phyloP scores from a whole-genome alignment of 768 basidiomycete genomes.

The Naganishia vaughanmartiniae region DNA sequence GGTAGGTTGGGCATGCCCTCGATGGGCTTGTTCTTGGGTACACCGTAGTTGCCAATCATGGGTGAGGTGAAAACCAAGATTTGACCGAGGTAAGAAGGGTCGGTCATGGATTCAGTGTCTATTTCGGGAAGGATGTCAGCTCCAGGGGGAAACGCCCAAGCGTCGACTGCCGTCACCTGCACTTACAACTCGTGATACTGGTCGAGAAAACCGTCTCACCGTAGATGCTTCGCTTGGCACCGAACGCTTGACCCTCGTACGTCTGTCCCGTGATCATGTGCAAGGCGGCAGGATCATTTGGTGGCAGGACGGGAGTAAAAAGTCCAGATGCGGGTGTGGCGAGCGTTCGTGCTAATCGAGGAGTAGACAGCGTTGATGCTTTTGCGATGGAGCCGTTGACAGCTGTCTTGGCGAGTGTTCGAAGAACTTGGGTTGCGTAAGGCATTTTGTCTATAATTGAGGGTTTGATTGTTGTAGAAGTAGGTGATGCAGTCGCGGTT shows the following conservation, averaged over 20 bases:
- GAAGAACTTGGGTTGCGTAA: constrained; percentile 33
- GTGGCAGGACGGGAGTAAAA: constrained; percentile 43
- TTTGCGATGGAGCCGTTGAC: background rate
- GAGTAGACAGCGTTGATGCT: constrained; percentile 3
- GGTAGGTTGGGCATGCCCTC: constrained; percentile 63
- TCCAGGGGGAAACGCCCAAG: background rate
- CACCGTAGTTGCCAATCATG: constrained; percentile 97
- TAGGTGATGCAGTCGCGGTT: constrained; percentile 16
- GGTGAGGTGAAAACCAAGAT: constrained; percentile 98
- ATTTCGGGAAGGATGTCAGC: constrained; percentile 23
- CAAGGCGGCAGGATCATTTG: constrained; percentile 67
- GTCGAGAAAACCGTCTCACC: constrained; percentile 99
- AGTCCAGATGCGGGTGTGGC: constrained; percentile 40
- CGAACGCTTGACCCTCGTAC: constrained; percentile 85
- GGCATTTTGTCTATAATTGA: constrained; percentile 8
- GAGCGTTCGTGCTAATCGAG: constrained; percentile 34
- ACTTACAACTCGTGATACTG: constrained; percentile 92
- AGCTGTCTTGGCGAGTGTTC: constrained; percentile 29
- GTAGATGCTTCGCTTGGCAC: constrained; percentile 77
- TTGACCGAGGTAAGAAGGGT: constrained; percentile 96
- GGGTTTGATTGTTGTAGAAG: background rate
- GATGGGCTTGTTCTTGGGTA: constrained; percentile 67
- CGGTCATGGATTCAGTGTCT: constrained; percentile 99
- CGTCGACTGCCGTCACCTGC: background rate
- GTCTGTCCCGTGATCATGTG: constrained; percentile 93